Evolutionary conservation across 164 flowering plant genomes (phyloP).

Genomic region (Magnolia changhungtana): DNA sequence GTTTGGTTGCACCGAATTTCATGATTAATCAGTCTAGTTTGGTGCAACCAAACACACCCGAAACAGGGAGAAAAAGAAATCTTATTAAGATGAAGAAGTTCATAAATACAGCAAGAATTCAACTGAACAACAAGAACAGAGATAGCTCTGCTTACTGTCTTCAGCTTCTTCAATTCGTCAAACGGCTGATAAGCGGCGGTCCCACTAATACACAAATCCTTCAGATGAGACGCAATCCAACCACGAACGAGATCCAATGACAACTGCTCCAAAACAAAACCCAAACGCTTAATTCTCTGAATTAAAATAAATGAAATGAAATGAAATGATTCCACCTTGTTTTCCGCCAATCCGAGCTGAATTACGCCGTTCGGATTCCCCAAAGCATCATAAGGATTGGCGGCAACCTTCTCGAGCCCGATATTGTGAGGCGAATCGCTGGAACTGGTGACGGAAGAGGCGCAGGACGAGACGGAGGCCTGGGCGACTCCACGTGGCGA

Average conservation of each 20-base stretch:
- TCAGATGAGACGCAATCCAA: constrained; percentile 60
- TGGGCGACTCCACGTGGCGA: constrained; percentile 58
- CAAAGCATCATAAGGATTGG: constrained; percentile 59
- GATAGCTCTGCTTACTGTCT: constrained; percentile 45
- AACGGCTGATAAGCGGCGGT: constrained; percentile 70
- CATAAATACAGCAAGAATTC: not conserved
- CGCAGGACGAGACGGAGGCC: constrained; percentile 60
- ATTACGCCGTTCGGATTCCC: constrained; percentile 70
- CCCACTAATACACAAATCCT: constrained; percentile 47
- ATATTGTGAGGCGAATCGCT: constrained; percentile 43
- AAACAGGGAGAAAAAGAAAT: not conserved
- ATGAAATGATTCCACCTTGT: constrained; percentile 40
- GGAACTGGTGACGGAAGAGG: constrained; percentile 35
- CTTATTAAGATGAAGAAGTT: not conserved
- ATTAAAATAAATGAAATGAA: not conserved
- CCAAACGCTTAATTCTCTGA: constrained; percentile 1
- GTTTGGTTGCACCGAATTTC: not conserved
- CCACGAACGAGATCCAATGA: constrained; percentile 64
- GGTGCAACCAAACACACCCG: no score
- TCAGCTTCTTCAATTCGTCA: constrained; percentile 73
- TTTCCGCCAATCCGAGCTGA: constrained; percentile 77
- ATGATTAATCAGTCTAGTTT: not conserved
- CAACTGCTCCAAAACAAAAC: constrained; percentile 41
- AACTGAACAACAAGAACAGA: not conserved
- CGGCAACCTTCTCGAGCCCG: constrained; percentile 44